Evolutionary conservation across 2,329 filamentous ascomycete species (phyloP).

Genomic region (Colletotrichum graminicola): DNA sequence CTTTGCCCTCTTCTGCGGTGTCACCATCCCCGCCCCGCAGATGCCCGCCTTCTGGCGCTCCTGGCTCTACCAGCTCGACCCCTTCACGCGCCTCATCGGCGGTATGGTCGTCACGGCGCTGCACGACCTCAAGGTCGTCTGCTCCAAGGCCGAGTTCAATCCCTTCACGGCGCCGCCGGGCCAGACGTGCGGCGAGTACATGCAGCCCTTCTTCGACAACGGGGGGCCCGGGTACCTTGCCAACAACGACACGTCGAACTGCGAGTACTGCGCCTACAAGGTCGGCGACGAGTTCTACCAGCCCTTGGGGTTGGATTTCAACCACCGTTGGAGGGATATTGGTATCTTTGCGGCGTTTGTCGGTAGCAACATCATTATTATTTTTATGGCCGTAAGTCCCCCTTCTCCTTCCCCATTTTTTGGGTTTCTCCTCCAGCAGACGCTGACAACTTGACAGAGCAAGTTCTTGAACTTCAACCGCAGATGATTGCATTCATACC

Average conservation of each 20-base stretch:
- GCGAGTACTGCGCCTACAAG: constrained; percentile 85
- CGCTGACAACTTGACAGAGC: constrained; percentile 50
- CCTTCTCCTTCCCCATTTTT: constrained; percentile 35
- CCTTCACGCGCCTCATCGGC: constrained; percentile 84
- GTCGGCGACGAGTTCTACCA: constrained; percentile 85
- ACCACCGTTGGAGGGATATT: constrained; percentile 82
- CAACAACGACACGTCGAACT: constrained; percentile 73
- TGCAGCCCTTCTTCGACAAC: constrained; percentile 74
- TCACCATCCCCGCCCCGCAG: constrained; percentile 81
- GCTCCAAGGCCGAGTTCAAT: constrained; percentile 72
- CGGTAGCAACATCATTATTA: constrained; percentile 78
- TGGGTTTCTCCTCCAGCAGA: neutral
- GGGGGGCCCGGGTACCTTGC: constrained; percentile 81
- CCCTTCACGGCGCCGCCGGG: constrained; percentile 74
- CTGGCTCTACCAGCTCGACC: constrained; percentile 87
- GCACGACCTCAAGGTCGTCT: constrained; percentile 73
- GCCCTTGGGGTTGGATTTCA: constrained; percentile 74
- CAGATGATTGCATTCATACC: constrained; percentile 50
- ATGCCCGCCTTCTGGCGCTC: constrained; percentile 84
- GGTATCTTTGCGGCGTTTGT: constrained; percentile 84
- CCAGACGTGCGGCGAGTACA: constrained; percentile 80
- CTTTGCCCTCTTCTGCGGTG: constrained; percentile 89
- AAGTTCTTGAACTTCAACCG: constrained; percentile 68
- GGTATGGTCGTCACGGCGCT: constrained; percentile 85
- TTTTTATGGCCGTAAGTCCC: constrained; percentile 63